These are phyloP conservation scores for Psilocybe azurescens DNA, from an alignment of 768 basidiomycete genomes.

Conservation along the genomic window DNA sequence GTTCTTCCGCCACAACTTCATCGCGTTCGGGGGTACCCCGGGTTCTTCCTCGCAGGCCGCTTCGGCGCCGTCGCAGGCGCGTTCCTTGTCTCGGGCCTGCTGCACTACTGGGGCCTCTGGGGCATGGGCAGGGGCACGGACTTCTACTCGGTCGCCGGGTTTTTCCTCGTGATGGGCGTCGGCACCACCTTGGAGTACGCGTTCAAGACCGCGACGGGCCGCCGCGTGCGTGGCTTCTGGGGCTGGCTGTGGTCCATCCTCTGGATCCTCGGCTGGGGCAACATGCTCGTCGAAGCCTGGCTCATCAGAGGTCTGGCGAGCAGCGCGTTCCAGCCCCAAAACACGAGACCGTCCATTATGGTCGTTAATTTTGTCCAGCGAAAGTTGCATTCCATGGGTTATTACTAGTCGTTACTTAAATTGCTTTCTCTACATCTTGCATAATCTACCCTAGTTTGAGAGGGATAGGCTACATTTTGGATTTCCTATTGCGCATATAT, in stretches of 20 bases:
- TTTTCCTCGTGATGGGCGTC: constrained; percentile 62
- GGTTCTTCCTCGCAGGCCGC: constrained; percentile 49
- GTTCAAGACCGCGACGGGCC: constrained; percentile 44
- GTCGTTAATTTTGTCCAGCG: constrained; percentile 20
- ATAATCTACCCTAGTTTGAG: too few relatives aligned
- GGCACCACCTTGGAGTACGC: constrained; percentile 54
- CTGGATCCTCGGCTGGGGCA: constrained; percentile 56
- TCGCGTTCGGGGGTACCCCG: constrained; percentile 54
- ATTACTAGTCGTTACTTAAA: too few relatives aligned
- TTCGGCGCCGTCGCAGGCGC: constrained; percentile 34
- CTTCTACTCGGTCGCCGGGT: constrained; percentile 45
- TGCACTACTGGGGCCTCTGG: constrained; percentile 65
- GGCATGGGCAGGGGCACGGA: constrained; percentile 62
- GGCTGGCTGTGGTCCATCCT: constrained; percentile 43
- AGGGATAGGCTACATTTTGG: too few relatives aligned
- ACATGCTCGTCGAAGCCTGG: constrained; percentile 57
- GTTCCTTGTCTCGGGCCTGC: constrained; percentile 26
- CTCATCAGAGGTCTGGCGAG: constrained; percentile 45
- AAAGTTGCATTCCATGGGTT: neutral
- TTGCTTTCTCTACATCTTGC: too few relatives aligned
- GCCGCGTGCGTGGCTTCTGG: constrained; percentile 6
- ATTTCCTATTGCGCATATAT: too few relatives aligned
- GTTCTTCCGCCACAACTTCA: constrained; percentile 61
- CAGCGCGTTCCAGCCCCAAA: constrained; percentile 41
- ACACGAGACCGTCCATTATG: constrained; percentile 37